These are phyloP conservation scores for Neopestalotiopsis clavispora DNA, from an alignment of 2,329 filamentous ascomycete genomes.

Conservation along the genomic window DNA sequence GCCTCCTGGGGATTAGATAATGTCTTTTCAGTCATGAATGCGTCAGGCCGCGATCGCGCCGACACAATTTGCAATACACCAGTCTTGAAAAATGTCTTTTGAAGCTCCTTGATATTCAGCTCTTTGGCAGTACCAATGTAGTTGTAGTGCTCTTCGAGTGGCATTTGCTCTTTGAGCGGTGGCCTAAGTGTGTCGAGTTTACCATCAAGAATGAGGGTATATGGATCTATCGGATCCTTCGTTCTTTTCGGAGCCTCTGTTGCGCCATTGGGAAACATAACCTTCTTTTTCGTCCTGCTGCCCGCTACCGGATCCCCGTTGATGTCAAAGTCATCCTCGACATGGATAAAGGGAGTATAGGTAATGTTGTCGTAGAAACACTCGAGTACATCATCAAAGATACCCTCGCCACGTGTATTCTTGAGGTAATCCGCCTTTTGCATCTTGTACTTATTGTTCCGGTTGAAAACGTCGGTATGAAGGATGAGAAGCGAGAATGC, in stretches of 20 bases:
- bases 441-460: conserved; percentile 99
- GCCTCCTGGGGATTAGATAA: conserved; percentile 84
- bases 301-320: conserved; percentile 75
- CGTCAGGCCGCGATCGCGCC: conserved; percentile 88
- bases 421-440: conserved; percentile 94
- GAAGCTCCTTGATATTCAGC: conserved; percentile 80
- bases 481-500: conserved; percentile 95
- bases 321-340: conserved; percentile 87
- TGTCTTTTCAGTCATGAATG: conserved; percentile 89
- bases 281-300: conserved; percentile 73
- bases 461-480: conserved; percentile 99
- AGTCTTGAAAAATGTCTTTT: conserved; percentile 88
- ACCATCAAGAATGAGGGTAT: conserved; percentile 89
- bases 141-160: conserved; percentile 88
- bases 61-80: conserved; percentile 95
- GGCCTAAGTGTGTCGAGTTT: conserved; percentile 84
- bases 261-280: conserved; percentile 68
- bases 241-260: conserved; percentile 68
- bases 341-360: conserved; percentile 97
- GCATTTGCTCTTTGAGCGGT: conserved; percentile 88
- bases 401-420: conserved; percentile 88
- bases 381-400: conserved; percentile 91
- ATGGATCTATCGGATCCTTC: conserved; percentile 92
- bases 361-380: conserved; percentile 99
- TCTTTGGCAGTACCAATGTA: conserved; percentile 79